These are phyloP conservation scores for Penicillium sp. DNA, from an alignment of 2,329 filamentous ascomycete species.

Conservation along the genomic window DNA sequence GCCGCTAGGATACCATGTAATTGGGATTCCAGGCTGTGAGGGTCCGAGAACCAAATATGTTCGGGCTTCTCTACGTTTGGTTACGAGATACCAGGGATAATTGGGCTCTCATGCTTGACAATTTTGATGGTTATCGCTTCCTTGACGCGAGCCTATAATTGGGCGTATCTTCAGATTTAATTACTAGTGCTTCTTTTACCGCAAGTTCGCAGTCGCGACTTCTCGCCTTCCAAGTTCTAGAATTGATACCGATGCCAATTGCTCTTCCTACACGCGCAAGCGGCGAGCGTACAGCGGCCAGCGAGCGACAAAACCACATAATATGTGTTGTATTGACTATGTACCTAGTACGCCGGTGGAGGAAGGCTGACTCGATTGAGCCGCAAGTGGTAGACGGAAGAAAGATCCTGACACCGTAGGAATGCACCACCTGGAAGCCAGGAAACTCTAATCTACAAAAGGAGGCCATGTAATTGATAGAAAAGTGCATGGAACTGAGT, in stretches of 20 bases:
- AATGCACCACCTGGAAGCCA: neutral
- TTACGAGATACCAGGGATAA: neutral
- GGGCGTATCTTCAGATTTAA: neutral
- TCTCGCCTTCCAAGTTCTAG: too few relatives aligned
- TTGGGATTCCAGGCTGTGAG: too few relatives aligned
- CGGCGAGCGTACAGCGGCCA: neutral
- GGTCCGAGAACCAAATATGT: neutral
- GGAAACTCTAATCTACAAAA: neutral
- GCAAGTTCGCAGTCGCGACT: neutral
- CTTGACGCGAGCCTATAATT: neutral
- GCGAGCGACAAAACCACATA: neutral
- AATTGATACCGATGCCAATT: neutral
- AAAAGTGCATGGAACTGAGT: neutral
- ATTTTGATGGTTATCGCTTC: neutral
- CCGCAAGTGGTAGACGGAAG: neutral
- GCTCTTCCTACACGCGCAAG: too few relatives aligned
- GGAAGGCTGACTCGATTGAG: neutral
- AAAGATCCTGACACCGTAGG: neutral
- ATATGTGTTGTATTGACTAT: neutral
- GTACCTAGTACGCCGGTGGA: neutral
- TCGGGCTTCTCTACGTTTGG: neutral
- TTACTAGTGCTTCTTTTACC: neutral
- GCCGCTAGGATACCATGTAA: too few relatives aligned
- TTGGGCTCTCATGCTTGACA: neutral
- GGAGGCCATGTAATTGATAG: neutral